phyloP scores from a whole-genome alignment of 164 flowering plant species.

The Protea cynaroides region DNA sequence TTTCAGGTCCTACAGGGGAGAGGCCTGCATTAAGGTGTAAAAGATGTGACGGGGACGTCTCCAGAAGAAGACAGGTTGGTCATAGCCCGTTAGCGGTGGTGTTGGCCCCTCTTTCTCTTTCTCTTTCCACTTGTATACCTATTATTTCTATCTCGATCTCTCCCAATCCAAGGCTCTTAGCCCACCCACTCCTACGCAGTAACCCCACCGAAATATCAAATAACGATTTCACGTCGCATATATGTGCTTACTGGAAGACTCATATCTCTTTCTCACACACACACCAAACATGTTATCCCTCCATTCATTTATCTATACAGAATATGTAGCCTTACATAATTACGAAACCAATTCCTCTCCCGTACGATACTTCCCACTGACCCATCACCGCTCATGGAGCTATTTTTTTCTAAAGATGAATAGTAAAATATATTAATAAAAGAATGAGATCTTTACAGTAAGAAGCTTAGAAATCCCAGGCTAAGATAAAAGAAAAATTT shows the following conservation, averaged over 20 bases:
- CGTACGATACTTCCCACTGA: too few relatives aligned
- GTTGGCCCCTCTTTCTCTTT: constrained; percentile 27
- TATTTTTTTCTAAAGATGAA: too few relatives aligned
- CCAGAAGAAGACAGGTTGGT: constrained; percentile 53
- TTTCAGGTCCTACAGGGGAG: constrained; percentile 38
- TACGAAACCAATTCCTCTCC: too few relatives aligned
- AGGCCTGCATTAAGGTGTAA: constrained; percentile 27
- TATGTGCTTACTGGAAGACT: neutral
- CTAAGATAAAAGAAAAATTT: too few relatives aligned
- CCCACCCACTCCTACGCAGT: neutral
- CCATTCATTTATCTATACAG: too few relatives aligned
- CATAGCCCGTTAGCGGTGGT: constrained; percentile 45
- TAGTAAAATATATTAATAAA: too few relatives aligned
- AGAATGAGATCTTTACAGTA: too few relatives aligned
- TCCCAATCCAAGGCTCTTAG: neutral
- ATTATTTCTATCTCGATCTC: neutral
- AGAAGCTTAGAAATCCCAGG: too few relatives aligned
- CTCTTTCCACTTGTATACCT: neutral
- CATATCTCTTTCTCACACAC: neutral
- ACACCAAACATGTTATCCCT: too few relatives aligned
- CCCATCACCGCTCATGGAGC: too few relatives aligned
- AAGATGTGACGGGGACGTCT: constrained; percentile 52
- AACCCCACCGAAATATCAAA: neutral
- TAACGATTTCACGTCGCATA: neutral
- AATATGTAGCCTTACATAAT: too few relatives aligned